Percentiles rank a stretch among this genome's conserved stretches.
phyloP scores from a whole-genome alignment of 257 asterid species.

The Plantago elongata region DNA sequence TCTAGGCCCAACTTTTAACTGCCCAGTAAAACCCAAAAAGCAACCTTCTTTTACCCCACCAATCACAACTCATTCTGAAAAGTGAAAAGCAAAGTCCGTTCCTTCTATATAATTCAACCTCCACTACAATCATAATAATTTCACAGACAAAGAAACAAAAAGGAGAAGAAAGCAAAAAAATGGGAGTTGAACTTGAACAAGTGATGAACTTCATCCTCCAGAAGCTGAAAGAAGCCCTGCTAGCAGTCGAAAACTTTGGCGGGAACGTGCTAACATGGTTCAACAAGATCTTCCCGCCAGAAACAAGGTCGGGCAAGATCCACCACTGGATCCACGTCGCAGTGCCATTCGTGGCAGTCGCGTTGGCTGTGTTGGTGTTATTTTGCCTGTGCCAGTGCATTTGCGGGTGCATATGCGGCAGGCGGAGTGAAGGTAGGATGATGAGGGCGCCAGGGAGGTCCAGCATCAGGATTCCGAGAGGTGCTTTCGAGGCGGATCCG shows the following conservation, averaged over 20 bases:
- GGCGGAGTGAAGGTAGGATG: constrained; percentile 5
- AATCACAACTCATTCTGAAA: no score
- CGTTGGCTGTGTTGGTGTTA: neutral
- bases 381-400: constrained; percentile 16
- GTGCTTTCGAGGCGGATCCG: constrained; percentile 18
- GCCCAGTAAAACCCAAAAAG: no score
- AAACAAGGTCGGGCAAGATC: constrained; percentile 19
- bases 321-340: constrained; percentile 23
- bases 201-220: constrained; percentile 12
- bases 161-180: neutral
- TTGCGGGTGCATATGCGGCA: constrained; percentile 11
- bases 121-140: neutral
- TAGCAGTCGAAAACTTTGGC: constrained; percentile 7
- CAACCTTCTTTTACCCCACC: no score
- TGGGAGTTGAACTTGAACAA: constrained; percentile 21
- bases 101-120: no score
- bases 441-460: constrained; percentile 29
- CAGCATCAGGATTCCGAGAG: constrained; percentile 18
- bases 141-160: neutral
- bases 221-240: constrained; percentile 12
- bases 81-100: no score
- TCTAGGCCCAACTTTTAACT: no score
- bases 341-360: constrained; percentile 11
- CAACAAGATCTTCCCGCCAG: constrained; percentile 14
- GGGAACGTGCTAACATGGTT: constrained; percentile 1